Conservation (phyloP, 306 rosid species). For the Gastrolobium villosum region DNA sequence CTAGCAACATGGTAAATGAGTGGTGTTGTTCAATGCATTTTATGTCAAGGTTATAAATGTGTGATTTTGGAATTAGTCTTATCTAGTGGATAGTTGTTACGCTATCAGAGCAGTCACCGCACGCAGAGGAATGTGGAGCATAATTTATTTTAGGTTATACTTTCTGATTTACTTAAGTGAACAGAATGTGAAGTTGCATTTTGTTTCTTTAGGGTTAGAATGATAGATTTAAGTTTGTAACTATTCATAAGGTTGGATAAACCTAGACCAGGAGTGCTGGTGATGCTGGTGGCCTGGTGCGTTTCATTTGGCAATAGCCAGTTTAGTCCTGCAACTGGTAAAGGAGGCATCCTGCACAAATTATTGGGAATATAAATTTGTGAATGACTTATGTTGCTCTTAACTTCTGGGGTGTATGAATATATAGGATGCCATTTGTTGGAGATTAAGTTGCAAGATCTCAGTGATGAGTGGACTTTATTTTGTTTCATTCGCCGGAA, state of each 20-base stretch:
- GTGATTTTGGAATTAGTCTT: slow-evolving; percentile 34
- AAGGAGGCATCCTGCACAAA: slow-evolving; percentile 35
- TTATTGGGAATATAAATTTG: slow-evolving; percentile 37
- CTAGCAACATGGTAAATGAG: slow-evolving; percentile 4
- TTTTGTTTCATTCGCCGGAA: background rate
- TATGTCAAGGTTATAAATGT: slow-evolving; percentile 44
- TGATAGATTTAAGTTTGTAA: slow-evolving; percentile 37
- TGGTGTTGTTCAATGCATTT: slow-evolving; percentile 33
- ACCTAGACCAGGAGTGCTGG: slow-evolving; percentile 30
- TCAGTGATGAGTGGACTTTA: slow-evolving; percentile 25
- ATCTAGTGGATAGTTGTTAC: slow-evolving; percentile 30
- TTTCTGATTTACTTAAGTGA: slow-evolving; percentile 32
- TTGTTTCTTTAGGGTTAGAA: slow-evolving; percentile 31
- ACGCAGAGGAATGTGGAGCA: slow-evolving; percentile 35
- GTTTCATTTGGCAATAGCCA: slow-evolving; percentile 37
- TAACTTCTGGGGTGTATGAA: slow-evolving; percentile 39
- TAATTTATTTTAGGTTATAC: slow-evolving; percentile 29
- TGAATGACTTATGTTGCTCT: slow-evolving; percentile 23
- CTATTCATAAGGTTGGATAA: slow-evolving; percentile 31
- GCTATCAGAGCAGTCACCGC: slow-evolving; percentile 32
- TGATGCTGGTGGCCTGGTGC: slow-evolving; percentile 33
- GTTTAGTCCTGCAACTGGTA: slow-evolving; percentile 43
- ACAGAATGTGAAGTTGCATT: slow-evolving; percentile 7
- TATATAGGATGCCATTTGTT: slow-evolving; percentile 43
- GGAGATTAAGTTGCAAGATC: slow-evolving; percentile 47